Evolutionary conservation across 2,329 filamentous ascomycete genomes (phyloP), one percentile per base, ranked within the genome.

Genomic region (Hyphodiscus sp.): DNA sequence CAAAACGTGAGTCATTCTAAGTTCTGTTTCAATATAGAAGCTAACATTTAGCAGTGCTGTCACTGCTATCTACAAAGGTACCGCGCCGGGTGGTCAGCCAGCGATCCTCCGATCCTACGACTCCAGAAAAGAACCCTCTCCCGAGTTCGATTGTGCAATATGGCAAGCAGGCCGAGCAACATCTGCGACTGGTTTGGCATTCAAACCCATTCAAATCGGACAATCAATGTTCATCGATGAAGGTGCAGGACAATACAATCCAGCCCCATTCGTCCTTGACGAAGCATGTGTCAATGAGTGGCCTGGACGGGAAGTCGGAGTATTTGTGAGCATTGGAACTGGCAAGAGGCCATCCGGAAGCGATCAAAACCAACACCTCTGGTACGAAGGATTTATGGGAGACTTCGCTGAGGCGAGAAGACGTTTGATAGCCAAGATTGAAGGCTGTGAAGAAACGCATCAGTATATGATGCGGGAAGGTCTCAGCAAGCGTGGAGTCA

Each of bases 151-250:
- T 66, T 96, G 91, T 71, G 95, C 86, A 45, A 94, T 99, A 53
- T 99, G 94, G 94, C 86, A 99, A 72, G 94, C 94, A 4, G 94
- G 94, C 11, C 83, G 94, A 56, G 94, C 94, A n/a, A 99, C 94
- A 1, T 89, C 82, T 50, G 89, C 94, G 0, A 94, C 92, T 1
- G 90, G 89, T 0, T 76, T 96, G 44, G 94, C 94, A 1, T 99
- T 99, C 74, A 99, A 99, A 69, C 91, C 92, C 0, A 91, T 99
- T 48, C 86, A 88, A 60, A 89, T 99, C 41, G 94, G 94, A 2
- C 92, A 97, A 69, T 92, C 91, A 0, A 78, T 91, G 10, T 99
- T 99, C 66, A 86, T 96, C 56, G 94, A 99, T 62, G 92, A 97
- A 68, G 94, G 94, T 1, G 79, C 81, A 1, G 94, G 94, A 4